Base-by-base conservation (phyloP, 1,284 basidiomycete species). In the Apiotrichum akiyoshidainum region DNA sequence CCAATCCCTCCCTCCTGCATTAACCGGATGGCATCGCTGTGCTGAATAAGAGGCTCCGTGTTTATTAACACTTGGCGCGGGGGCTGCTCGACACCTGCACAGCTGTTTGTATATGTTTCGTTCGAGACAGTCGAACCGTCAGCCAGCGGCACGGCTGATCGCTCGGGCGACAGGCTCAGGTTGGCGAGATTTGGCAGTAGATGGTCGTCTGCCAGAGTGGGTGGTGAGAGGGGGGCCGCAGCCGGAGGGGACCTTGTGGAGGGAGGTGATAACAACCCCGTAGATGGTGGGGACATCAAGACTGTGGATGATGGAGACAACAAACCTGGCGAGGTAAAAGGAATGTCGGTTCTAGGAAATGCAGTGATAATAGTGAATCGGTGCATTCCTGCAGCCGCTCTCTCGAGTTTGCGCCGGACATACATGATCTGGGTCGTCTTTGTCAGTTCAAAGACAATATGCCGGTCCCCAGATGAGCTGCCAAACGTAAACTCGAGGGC, bases 321-420 rank as follows among this genome's bases (percentile, higher is more conserved):
- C 26, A 31, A 31, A 31, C 26, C 7, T 31, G 26, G 26, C 26
- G 26, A 31, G 26, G 26, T 31, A 31, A 3, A 4, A 3, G 26
- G 26, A 31, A 31, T 31, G 26, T 31, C 26, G 26, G 26, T 31
- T 31, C 46, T 2, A 65, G 61, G 16, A 70, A 64, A 64, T 5
- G 70, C 64, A 11, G 71, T 74, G 57, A 76, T 64, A 46, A 73
- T 59, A 1, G 61, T 58, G 34, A 68, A 72, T 5, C 64, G 61
- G 46, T 72, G 70, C 1, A 68, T 67, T 10, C 50, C 45, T 45
- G 69, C 55, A 16, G 46, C 52, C 1, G 50, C 52, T 46, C 54
- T 34, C 8, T 46, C 44, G 12, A 33, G 31, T 1, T 37, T 39
- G 26, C 42, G 41, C 41, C 34, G 19, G 21, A 61, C 57, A 55